Conservation (phyloP, 176 grass and related monocot species). For the Typha latifolia region DNA sequence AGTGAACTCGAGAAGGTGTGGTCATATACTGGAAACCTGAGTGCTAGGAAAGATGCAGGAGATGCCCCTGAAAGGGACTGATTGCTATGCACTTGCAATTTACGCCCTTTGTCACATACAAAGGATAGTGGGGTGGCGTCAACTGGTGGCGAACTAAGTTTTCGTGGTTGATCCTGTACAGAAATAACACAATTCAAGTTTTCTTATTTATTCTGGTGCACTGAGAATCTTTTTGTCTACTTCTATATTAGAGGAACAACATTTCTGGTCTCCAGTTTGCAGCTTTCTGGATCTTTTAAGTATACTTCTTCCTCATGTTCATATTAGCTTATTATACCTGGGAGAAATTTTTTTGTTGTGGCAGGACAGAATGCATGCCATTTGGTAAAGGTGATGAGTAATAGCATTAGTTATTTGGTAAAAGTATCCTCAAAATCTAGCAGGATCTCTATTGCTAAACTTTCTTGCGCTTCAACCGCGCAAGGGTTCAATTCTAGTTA, state of each 20-base stretch:
- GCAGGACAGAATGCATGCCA: not conserved
- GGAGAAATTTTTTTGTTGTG: not conserved
- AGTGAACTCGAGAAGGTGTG: slow-evolving; percentile 73
- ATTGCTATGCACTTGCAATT: slow-evolving; percentile 11
- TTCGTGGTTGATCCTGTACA: slow-evolving; percentile 48
- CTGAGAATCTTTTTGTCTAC: slow-evolving; percentile 21
- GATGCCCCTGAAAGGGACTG: slow-evolving; percentile 77
- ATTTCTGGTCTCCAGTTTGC: slow-evolving; percentile 17
- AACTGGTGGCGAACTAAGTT: slow-evolving; percentile 20
- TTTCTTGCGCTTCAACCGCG: too few relatives aligned
- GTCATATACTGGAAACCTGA: slow-evolving; percentile 69
- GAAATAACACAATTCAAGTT: slow-evolving; percentile 38
- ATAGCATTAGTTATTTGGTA: too few relatives aligned
- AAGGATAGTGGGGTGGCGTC: slow-evolving; percentile 7
- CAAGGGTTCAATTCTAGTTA: too few relatives aligned
- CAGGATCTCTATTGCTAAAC: too few relatives aligned
- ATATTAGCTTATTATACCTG: slow-evolving; percentile 13
- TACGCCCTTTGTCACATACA: not conserved
- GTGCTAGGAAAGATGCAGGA: slow-evolving; percentile 57
- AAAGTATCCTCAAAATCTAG: too few relatives aligned
- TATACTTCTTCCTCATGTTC: slow-evolving; percentile 11
- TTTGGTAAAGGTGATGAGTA: not conserved
- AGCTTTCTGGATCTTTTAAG: slow-evolving; percentile 19
- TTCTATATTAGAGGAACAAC: slow-evolving; percentile 22
- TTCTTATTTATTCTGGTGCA: slow-evolving; percentile 28